Percentiles rank a stretch among this genome's conserved stretches.
These are phyloP conservation scores for Nothophaeocryptopus gaeumannii DNA, from an alignment of 2,329 filamentous ascomycete species.

Conservation along the genomic window DNA sequence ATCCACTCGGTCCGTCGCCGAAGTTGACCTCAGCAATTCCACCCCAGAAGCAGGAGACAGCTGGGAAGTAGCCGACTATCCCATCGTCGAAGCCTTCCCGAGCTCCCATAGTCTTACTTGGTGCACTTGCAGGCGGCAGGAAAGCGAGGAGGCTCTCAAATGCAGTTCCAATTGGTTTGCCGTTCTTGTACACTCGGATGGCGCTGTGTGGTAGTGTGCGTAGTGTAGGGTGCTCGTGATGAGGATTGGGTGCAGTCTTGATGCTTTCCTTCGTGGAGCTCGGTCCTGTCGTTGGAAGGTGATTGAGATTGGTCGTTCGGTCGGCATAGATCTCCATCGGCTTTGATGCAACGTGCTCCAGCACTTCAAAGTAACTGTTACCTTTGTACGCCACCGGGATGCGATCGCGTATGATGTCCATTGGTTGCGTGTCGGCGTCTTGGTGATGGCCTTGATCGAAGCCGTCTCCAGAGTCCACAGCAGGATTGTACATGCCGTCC, in stretches of 20 bases:
- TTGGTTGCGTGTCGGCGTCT: conserved; percentile 43
- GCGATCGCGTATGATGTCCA: conserved; percentile 89
- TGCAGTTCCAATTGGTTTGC: conserved; percentile 76
- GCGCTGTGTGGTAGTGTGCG: conserved; percentile 81
- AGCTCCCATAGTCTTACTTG: conserved; percentile 65
- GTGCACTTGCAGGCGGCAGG: conserved; percentile 80
- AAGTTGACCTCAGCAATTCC: conserved; percentile 93
- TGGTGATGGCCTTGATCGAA: conserved; percentile 39
- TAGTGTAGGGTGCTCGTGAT: conserved; percentile 69
- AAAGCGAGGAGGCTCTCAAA: conserved; percentile 89
- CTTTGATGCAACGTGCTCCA: conserved; percentile 83
- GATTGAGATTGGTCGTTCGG: conserved; percentile 51
- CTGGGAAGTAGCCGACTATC: conserved; percentile 91
- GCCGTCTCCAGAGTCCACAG: conserved; percentile 65
- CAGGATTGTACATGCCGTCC: conserved; percentile 80
- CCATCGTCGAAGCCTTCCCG: conserved; percentile 89
- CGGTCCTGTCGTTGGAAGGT: conserved; percentile 56
- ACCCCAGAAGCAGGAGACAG: conserved; percentile 86
- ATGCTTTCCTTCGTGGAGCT: conserved; percentile 40
- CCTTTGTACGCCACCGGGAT: conserved; percentile 93
- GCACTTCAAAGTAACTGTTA: conserved; percentile 89
- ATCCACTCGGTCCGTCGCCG: conserved; percentile 75
- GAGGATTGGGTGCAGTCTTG: conserved; percentile 65
- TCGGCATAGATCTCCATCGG: conserved; percentile 69
- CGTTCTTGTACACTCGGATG: conserved; percentile 92